Conservation (phyloP, 148 eudicot species). For the Silene latifolia region DNA sequence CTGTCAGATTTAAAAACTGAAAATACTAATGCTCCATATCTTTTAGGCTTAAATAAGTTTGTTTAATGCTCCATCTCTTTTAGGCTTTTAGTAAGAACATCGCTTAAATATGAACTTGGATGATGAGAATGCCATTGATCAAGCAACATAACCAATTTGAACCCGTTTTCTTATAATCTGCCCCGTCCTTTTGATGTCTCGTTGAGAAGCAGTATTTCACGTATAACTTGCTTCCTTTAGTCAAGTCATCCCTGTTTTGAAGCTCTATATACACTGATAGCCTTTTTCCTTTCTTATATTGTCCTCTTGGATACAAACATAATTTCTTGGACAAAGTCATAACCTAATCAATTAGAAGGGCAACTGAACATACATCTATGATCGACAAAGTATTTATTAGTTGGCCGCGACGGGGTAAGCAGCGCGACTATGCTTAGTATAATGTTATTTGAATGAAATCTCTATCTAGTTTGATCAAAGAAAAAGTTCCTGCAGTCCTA, state of each 20-base stretch:
- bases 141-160: background rate
- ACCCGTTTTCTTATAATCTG: background rate
- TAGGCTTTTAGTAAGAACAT: slow-evolving; percentile 1
- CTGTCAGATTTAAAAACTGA: too few species aligned
- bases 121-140: background rate
- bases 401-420: too few species aligned
- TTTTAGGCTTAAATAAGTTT: too few species aligned
- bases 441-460: too few species aligned
- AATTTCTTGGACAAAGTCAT: too few species aligned
- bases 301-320: background rate
- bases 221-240: background rate
- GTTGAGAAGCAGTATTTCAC: background rate
- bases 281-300: background rate
- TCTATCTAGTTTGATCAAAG: too few species aligned
- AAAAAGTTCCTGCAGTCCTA: too few species aligned
- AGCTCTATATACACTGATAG: background rate
- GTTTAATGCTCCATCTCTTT: background rate
- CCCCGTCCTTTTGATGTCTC: background rate
- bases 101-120: background rate
- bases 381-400: too few species aligned
- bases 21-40: too few species aligned
- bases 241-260: background rate
- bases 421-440: too few species aligned
- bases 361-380: background rate
- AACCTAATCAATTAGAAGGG: too few species aligned